phyloP scores from a whole-genome alignment of 1,284 basidiomycete species.

The Takashimella tepidaria region DNA sequence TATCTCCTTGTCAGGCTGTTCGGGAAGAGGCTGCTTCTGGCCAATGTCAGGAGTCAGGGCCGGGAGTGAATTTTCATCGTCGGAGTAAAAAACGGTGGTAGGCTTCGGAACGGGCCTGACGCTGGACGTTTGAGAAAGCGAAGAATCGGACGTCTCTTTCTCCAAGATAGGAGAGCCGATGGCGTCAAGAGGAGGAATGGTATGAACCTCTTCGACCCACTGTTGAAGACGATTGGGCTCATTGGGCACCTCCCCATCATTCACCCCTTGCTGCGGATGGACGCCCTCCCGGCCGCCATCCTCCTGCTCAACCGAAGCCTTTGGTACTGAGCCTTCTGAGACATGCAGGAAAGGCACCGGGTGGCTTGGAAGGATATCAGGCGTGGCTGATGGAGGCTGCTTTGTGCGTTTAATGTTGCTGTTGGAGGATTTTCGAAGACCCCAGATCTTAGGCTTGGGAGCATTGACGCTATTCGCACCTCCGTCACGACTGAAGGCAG shows the following conservation, averaged over 20 bases:
- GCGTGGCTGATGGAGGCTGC: background rate
- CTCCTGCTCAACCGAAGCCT: too few relatives aligned
- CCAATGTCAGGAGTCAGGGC: slow-evolving; percentile 1
- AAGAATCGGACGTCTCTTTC: background rate
- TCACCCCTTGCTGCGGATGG: too few relatives aligned
- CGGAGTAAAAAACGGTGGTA: slow-evolving; percentile 12
- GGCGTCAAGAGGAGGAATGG: background rate
- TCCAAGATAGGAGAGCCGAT: background rate
- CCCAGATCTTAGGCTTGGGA: background rate
- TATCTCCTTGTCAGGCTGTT: background rate
- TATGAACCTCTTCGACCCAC: slow-evolving; percentile 4
- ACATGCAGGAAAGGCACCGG: background rate
- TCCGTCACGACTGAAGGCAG: background rate
- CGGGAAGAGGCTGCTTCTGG: background rate
- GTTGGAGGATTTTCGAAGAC: background rate
- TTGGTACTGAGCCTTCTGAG: background rate
- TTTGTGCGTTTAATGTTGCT: too few relatives aligned
- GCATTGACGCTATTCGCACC: background rate
- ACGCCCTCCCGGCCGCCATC: too few relatives aligned
- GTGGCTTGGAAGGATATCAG: background rate
- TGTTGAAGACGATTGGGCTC: background rate
- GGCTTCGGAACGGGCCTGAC: slow-evolving; percentile 1
- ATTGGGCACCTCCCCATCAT: too few relatives aligned
- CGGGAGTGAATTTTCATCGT: slow-evolving; percentile 4
- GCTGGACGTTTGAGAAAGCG: slow-evolving; percentile 13